Evolutionary conservation across 768 basidiomycete species (phyloP).

Genomic region (Suillus subaureus): DNA sequence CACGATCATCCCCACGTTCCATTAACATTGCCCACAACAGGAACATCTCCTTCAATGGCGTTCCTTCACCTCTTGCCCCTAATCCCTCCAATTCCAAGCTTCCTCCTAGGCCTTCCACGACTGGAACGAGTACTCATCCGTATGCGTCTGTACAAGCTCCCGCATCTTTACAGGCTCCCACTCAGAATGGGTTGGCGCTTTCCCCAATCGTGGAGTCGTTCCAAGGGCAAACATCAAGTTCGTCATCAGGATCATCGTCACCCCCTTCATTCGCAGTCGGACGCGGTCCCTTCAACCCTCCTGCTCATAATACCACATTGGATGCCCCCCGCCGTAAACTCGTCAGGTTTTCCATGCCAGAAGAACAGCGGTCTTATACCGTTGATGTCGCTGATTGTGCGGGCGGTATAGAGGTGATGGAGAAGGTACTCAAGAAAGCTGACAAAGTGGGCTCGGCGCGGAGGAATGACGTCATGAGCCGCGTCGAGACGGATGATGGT

Average conservation of each 20-base stretch:
- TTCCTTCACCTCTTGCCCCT: constrained; percentile 40
- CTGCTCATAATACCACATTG: constrained; percentile 45
- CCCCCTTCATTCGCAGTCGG: constrained; percentile 59
- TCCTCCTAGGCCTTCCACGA: constrained; percentile 46
- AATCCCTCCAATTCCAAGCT: constrained; percentile 43
- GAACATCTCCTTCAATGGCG: constrained; percentile 51
- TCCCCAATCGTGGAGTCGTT: constrained; percentile 79
- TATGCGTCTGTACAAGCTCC: constrained; percentile 58
- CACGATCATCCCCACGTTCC: constrained; percentile 38
- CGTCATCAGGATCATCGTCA: constrained; percentile 45
- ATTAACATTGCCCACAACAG: constrained; percentile 53
- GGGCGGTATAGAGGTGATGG: constrained; percentile 84
- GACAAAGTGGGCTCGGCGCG: constrained; percentile 57
- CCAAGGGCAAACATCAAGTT: constrained; percentile 15
- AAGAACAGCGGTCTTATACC: constrained; percentile 75
- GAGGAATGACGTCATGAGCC: constrained; percentile 48
- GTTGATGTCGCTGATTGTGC: constrained; percentile 82
- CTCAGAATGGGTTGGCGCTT: constrained; percentile 44
- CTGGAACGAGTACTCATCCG: constrained; percentile 51
- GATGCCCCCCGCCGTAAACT: constrained; percentile 83
- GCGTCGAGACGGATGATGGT: constrained; percentile 70
- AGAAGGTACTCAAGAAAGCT: constrained; percentile 89
- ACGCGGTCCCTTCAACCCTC: constrained; percentile 58
- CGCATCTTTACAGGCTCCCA: constrained; percentile 40
- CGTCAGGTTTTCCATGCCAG: constrained; percentile 86